Conservation (phyloP, 2,329 filamentous ascomycete species). For the Exserohilum rostratum region DNA sequence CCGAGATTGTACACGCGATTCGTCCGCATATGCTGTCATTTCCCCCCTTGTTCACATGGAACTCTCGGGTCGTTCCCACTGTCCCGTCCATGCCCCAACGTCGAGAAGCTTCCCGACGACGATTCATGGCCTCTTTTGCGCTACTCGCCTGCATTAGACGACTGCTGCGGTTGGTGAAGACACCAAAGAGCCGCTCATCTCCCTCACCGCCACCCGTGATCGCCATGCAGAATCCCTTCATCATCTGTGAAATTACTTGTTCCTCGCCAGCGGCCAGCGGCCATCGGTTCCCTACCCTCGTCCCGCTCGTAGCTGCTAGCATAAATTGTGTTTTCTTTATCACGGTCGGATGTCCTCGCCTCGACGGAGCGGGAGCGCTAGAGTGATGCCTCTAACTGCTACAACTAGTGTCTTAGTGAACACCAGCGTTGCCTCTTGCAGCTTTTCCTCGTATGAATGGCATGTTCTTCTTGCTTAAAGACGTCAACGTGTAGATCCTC, state of each 20-base stretch:
- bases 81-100: slow-evolving; percentile 4
- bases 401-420: neutral
- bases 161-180: slow-evolving; percentile 14
- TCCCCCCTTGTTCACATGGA: slow-evolving; percentile 1
- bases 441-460: neutral
- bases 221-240: slow-evolving; percentile 19
- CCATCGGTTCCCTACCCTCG: slow-evolving; percentile 2
- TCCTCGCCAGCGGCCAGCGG: slow-evolving; percentile 1
- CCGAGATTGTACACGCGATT: slow-evolving; percentile 24
- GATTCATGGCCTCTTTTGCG: slow-evolving; percentile 2
- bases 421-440: neutral
- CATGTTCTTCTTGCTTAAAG: too few relatives aligned
- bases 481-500: too few relatives aligned
- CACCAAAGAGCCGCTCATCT: slow-evolving; percentile 16
- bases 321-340: slow-evolving; percentile 3
- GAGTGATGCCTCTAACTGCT: slow-evolving; percentile 6
- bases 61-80: neutral
- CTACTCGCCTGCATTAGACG: neutral
- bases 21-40: slow-evolving; percentile 5
- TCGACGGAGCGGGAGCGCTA: neutral
- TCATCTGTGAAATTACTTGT: slow-evolving; percentile 16
- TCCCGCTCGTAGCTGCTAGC: slow-evolving; percentile 8
- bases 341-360: neutral
- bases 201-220: slow-evolving; percentile 14
- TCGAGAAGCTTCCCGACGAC: neutral